Evolutionary conservation across 2,329 filamentous ascomycete genomes (phyloP).

Genomic region (Penicillium janthinellum): DNA sequence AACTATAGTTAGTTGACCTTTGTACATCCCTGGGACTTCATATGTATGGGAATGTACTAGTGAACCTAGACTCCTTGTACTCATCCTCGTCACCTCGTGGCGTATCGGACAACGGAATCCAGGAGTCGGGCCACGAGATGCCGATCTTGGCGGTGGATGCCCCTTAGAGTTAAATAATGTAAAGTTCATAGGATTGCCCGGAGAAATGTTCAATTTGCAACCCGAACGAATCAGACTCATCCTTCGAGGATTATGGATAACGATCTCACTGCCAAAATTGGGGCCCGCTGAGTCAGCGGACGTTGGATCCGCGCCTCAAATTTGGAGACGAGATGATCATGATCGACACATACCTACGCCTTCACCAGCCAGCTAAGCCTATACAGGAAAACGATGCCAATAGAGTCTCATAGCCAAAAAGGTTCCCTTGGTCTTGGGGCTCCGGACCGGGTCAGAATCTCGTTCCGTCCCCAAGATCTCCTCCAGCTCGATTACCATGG

Average conservation of each 20-base stretch:
- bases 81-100: too few species aligned
- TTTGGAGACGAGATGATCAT: neutral
- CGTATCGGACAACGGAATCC: neutral
- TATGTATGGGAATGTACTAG: too few species aligned
- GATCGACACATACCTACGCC: neutral
- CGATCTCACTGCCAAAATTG: too few species aligned
- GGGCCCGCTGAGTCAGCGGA: neutral
- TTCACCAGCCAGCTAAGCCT: neutral
- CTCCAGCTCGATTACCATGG: neutral
- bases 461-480: slow-evolving; percentile 3
- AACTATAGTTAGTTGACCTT: too few species aligned
- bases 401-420: neutral
- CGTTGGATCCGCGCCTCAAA: too few species aligned
- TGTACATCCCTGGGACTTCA: too few species aligned
- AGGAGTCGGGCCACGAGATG: neutral
- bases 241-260: too few species aligned
- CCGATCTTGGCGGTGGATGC: neutral
- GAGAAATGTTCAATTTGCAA: neutral
- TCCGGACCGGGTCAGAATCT: neutral
- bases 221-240: too few species aligned
- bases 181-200: neutral
- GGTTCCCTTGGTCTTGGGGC: neutral
- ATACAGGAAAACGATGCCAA: neutral
- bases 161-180: too few species aligned
- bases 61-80: too few species aligned